A percentile compares a stretch with the other conserved stretches of the same genome.
phyloP scores from a whole-genome alignment of 495 filamentous ascomycete genomes.

The Hypoxylon fragiforme region DNA sequence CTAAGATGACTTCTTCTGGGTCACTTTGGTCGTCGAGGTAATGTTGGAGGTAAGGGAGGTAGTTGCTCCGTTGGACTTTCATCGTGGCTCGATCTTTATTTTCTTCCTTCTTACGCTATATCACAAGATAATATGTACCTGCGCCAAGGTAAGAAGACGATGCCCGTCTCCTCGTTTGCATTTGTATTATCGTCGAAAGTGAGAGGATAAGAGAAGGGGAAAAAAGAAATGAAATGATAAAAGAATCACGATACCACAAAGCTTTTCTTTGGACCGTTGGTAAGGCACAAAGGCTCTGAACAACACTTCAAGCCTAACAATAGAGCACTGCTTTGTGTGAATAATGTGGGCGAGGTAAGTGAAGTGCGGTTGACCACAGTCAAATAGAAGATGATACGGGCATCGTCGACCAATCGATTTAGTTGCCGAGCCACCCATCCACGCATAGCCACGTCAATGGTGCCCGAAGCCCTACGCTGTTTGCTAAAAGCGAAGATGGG shows the following conservation, averaged over 20 bases:
- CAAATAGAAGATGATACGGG: conserved; percentile 15
- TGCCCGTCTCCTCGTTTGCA: conserved; percentile 5
- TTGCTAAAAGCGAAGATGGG: no score
- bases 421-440: conserved; percentile 5
- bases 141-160: not conserved
- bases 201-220: no score
- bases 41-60: conserved; percentile 31
- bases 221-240: not conserved
- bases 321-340: conserved; percentile 11
- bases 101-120: conserved; percentile 1
- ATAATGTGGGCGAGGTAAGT: conserved; percentile 5
- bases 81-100: conserved; percentile 15
- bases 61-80: conserved; percentile 27
- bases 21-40: conserved; percentile 26
- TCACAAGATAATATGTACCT: not conserved
- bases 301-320: conserved; percentile 14
- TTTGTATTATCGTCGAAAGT: conserved; percentile 19
- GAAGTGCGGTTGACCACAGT: conserved; percentile 3
- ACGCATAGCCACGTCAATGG: conserved; percentile 24
- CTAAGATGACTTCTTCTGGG: conserved; percentile 10
- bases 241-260: conserved; percentile 4
- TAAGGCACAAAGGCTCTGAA: conserved; percentile 25
- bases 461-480: not conserved
- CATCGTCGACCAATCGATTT: conserved; percentile 10
- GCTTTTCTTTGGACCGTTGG: conserved; percentile 3